Evolutionary conservation across 345 rosid species (phyloP).

Genomic region (Salix suchowensis): DNA sequence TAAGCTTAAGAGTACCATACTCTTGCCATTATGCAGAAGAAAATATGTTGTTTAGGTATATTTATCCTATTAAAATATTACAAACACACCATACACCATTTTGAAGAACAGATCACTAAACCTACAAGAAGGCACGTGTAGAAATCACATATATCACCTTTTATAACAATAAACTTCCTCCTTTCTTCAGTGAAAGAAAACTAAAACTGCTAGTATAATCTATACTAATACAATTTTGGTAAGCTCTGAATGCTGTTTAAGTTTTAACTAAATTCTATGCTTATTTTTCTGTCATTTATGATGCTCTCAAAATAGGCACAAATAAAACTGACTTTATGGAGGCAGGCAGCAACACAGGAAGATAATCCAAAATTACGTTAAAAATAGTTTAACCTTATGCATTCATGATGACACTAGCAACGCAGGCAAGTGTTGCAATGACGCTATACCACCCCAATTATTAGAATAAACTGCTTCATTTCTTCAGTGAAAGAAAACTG

Average conservation of each 20-base stretch:
- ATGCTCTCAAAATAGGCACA: background rate
- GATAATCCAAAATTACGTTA: background rate
- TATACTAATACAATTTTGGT: background rate
- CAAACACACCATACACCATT: background rate
- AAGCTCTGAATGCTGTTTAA: background rate
- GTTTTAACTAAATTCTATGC: background rate
- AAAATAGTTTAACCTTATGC: background rate
- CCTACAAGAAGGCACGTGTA: background rate
- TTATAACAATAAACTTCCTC: background rate
- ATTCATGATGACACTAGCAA: background rate
- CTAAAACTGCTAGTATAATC: background rate
- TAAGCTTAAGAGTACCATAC: background rate
- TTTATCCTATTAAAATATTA: background rate
- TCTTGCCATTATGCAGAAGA: background rate
- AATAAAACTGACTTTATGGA: background rate
- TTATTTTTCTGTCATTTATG: background rate
- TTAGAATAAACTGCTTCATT: background rate
- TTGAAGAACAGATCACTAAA: background rate
- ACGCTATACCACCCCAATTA: background rate
- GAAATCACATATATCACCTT: no score
- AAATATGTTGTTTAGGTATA: background rate
- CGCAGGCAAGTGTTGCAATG: background rate
- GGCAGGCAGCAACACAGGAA: background rate
- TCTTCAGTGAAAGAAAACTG: background rate
- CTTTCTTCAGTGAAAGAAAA: background rate